These are phyloP conservation scores for Globisporangium echinulatum DNA, from an alignment of 352 stramenopile species.

Conservation along the genomic window DNA sequence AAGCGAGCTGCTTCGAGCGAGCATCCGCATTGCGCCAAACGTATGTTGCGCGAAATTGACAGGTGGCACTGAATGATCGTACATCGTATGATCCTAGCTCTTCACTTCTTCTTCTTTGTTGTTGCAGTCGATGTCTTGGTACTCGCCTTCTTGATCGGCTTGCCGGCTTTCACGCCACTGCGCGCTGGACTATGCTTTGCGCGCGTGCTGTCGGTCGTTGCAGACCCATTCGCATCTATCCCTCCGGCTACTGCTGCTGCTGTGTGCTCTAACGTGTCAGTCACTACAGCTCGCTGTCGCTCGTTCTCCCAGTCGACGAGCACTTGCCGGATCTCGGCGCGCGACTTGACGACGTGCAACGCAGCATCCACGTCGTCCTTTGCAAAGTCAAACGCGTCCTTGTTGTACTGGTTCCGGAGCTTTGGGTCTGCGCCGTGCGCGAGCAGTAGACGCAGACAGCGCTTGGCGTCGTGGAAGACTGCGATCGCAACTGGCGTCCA, in stretches of 20 bases:
- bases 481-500: constrained; percentile 84
- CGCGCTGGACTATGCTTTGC: background rate
- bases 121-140: background rate
- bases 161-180: background rate
- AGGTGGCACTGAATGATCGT: constrained; percentile 1
- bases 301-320: constrained; percentile 64
- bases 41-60: no score
- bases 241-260: background rate
- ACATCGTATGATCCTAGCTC: background rate
- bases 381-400: constrained; percentile 84
- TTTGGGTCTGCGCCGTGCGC: constrained; percentile 74
- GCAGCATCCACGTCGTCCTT: constrained; percentile 86
- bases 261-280: background rate
- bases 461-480: constrained; percentile 85
- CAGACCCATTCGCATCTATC: background rate
- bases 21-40: no score
- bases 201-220: background rate
- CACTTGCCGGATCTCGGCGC: constrained; percentile 63
- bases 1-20: no score
- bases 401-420: constrained; percentile 89
- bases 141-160: background rate
- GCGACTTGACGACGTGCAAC: constrained; percentile 72
- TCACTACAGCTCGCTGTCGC: constrained; percentile 9
- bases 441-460: constrained; percentile 56
- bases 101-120: background rate